Evolutionary conservation across 306 rosid species (phyloP).

Genomic region (Glycine tomentella): DNA sequence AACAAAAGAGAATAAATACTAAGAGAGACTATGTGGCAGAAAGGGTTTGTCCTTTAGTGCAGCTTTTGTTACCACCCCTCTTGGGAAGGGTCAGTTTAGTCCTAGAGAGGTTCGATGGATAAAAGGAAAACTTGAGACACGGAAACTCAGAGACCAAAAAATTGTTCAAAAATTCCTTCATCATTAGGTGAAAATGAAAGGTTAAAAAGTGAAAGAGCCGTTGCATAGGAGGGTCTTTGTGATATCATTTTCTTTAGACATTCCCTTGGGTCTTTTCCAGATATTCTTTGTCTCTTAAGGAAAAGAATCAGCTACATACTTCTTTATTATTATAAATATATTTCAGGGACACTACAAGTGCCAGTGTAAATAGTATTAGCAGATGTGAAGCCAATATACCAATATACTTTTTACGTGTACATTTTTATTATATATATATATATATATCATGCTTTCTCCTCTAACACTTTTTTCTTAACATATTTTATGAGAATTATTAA

Average conservation of each 20-base stretch:
- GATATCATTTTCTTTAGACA: conserved; percentile 64
- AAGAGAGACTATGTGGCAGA: conserved; percentile 58
- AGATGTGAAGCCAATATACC: no score
- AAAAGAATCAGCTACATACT: conserved; percentile 36
- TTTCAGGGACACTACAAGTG: background rate
- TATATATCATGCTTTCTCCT: background rate
- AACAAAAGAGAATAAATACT: conserved; percentile 71
- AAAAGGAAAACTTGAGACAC: conserved; percentile 61
- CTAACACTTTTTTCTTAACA: no score
- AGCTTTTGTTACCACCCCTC: conserved; percentile 56
- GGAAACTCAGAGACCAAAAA: conserved; percentile 57
- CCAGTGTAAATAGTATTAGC: background rate
- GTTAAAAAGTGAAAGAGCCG: conserved; percentile 42
- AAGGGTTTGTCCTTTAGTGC: conserved; percentile 64
- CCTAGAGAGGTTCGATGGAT: conserved; percentile 69
- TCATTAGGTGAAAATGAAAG: conserved; percentile 80
- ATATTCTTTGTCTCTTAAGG: conserved; percentile 62
- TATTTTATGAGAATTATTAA: no score
- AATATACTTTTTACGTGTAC: no score
- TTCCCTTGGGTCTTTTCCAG: conserved; percentile 63
- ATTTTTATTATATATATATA: background rate
- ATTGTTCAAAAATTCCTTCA: conserved; percentile 63
- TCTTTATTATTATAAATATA: conserved; percentile 13
- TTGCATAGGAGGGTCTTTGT: conserved; percentile 29
- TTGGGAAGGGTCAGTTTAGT: conserved; percentile 63